Evolutionary conservation across 2,329 filamentous ascomycete genomes (phyloP).

Genomic region (Epichloe typhina): DNA sequence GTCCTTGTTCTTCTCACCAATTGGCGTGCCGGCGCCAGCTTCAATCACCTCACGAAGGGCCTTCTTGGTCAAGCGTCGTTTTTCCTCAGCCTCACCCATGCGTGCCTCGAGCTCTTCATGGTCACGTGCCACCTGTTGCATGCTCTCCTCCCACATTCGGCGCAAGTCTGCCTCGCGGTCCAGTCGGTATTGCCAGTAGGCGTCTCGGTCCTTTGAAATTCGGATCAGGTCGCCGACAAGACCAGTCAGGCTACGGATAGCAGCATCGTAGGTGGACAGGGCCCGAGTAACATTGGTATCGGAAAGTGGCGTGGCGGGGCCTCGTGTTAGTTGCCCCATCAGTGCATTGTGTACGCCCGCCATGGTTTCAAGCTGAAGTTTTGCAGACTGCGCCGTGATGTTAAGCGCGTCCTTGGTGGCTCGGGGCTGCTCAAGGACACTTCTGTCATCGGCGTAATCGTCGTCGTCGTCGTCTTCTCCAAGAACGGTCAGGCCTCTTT

Average conservation of each 20-base stretch:
- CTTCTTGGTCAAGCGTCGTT: slow-evolving; percentile 78
- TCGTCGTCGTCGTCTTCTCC: slow-evolving; percentile 50
- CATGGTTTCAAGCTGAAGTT: slow-evolving; percentile 82
- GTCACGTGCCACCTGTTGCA: slow-evolving; percentile 90
- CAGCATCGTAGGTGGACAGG: slow-evolving; percentile 73
- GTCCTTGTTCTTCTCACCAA: slow-evolving; percentile 17
- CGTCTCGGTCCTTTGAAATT: slow-evolving; percentile 86
- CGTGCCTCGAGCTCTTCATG: slow-evolving; percentile 83
- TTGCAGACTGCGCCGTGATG: slow-evolving; percentile 91
- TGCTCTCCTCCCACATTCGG: slow-evolving; percentile 97
- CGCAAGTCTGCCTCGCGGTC: slow-evolving; percentile 86
- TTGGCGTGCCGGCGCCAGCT: slow-evolving; percentile 22
- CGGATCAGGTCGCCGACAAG: slow-evolving; percentile 78
- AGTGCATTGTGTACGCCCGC: slow-evolving; percentile 75
- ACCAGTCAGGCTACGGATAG: slow-evolving; percentile 74
- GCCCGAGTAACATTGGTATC: slow-evolving; percentile 68
- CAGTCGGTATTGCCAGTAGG: slow-evolving; percentile 91
- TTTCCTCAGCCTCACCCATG: slow-evolving; percentile 80
- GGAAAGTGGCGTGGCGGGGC: slow-evolving; percentile 58
- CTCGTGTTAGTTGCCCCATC: slow-evolving; percentile 50
- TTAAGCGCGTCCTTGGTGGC: slow-evolving; percentile 87
- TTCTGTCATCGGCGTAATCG: slow-evolving; percentile 53
- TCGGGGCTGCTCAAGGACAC: slow-evolving; percentile 58
- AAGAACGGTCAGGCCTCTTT: slow-evolving; percentile 18
- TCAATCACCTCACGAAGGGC: slow-evolving; percentile 78